Percentiles rank a stretch among this genome's conserved stretches.
These are phyloP conservation scores for Epichloe coenophiala DNA, from an alignment of 2,329 filamentous ascomycete species.

Conservation along the genomic window DNA sequence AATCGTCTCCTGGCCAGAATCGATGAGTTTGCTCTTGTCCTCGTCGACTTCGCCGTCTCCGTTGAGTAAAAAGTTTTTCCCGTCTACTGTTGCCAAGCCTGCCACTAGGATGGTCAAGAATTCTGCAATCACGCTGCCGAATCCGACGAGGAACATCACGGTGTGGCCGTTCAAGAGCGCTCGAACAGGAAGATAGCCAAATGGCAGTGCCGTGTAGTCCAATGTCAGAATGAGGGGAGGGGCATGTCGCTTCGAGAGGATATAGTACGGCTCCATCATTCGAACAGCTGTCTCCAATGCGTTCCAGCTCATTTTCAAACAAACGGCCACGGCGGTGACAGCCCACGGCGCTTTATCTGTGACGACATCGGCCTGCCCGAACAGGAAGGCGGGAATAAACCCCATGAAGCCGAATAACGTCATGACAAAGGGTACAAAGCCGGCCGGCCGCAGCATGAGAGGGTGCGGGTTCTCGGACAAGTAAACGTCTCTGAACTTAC, in stretches of 20 bases:
- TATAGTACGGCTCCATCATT: constrained; percentile 63
- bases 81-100: constrained; percentile 50
- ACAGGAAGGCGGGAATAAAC: constrained; percentile 49
- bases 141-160: constrained; percentile 53
- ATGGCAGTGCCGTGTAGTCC: constrained; percentile 61
- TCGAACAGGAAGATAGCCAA: constrained; percentile 48
- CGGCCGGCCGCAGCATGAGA: constrained; percentile 49
- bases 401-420: constrained; percentile 42
- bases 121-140: constrained; percentile 60
- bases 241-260: constrained; percentile 52
- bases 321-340: constrained; percentile 50
- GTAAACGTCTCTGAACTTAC: constrained; percentile 35
- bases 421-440: constrained; percentile 46
- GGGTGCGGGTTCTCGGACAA: constrained; percentile 52
- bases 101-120: constrained; percentile 57
- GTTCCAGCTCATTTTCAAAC: constrained; percentile 55
- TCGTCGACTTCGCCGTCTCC: constrained; percentile 7
- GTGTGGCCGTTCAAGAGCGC: constrained; percentile 51
- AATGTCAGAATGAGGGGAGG: constrained; percentile 53
- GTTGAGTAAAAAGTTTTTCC: constrained; percentile 39
- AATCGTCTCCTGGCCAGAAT: constrained; percentile 45
- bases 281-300: constrained; percentile 56
- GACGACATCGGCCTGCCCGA: constrained; percentile 38
- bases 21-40: constrained; percentile 18
- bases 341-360: constrained; percentile 52